phyloP scores from a whole-genome alignment of 1,284 basidiomycete genomes.

The Malassezia slooffiae region DNA sequence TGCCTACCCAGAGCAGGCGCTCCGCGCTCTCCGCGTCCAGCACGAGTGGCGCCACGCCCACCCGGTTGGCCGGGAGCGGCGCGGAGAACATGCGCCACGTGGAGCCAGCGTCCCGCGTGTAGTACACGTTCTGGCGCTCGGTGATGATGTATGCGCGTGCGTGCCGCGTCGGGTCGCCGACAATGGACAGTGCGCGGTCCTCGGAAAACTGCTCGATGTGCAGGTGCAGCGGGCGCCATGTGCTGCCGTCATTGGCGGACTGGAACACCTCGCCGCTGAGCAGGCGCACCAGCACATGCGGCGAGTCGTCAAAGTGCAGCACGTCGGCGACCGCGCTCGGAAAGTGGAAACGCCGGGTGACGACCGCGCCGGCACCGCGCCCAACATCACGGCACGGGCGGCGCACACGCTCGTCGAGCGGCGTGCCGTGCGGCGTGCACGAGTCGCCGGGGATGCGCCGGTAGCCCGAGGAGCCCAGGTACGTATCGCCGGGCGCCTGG shows the following conservation, averaged over 20 bases:
- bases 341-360: constrained; percentile 57
- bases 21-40: constrained; percentile 78
- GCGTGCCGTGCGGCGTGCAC: constrained; percentile 55
- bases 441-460: constrained; percentile 85
- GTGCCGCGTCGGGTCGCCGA: constrained; percentile 66
- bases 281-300: constrained; percentile 76
- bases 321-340: constrained; percentile 61
- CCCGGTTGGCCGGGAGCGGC: constrained; percentile 65
- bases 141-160: constrained; percentile 87
- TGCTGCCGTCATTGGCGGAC: constrained; percentile 85
- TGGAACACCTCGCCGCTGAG: constrained; percentile 73
- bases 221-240: constrained; percentile 58
- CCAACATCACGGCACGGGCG: constrained; percentile 59
- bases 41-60: constrained; percentile 64
- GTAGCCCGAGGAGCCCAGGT: constrained; percentile 80
- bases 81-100: constrained; percentile 59
- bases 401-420: constrained; percentile 60
- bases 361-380: constrained; percentile 47
- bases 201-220: constrained; percentile 2
- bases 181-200: constrained; percentile 63
- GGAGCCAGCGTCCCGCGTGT: constrained; percentile 67
- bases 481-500: constrained; percentile 54
- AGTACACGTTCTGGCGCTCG: constrained; percentile 56
- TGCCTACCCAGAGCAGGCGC: constrained; percentile 79
- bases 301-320: constrained; percentile 59